These are phyloP conservation scores for Tetrahymena malaccensis DNA, from an alignment of 73 alveolate genomes.

Conservation along the genomic window DNA sequence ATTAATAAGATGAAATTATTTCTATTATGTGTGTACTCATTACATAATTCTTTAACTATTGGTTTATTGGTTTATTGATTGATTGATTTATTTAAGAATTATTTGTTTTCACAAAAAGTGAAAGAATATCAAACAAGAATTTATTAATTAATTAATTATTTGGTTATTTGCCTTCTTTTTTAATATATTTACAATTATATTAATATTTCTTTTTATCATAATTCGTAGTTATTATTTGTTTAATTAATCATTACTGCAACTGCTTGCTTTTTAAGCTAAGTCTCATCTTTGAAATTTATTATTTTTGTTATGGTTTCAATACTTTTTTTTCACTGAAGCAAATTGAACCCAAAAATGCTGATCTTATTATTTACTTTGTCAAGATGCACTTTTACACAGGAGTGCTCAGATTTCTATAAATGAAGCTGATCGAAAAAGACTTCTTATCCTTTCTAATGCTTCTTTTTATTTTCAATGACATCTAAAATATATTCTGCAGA, in stretches of 20 bases:
- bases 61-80: not conserved
- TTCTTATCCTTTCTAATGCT: not conserved
- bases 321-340: not conserved
- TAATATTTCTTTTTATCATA: no score
- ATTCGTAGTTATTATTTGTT: no score
- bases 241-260: no score
- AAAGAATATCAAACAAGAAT: not conserved
- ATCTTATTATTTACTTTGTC: not conserved
- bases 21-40: not conserved
- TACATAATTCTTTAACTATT: no score
- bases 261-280: not conserved
- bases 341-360: not conserved
- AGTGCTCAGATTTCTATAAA: not conserved
- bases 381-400: not conserved
- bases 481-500: not conserved
- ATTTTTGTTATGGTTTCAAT: not conserved
- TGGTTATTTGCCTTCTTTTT: not conserved
- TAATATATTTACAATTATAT: not conserved
- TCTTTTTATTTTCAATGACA: not conserved
- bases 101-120: not conserved
- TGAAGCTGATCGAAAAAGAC: not conserved
- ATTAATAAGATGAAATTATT: no score
- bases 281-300: not conserved
- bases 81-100: no score
- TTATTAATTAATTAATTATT: no score